phyloP scores from a whole-genome alignment of 768 basidiomycete genomes.

The Lactarius hatsudake region DNA sequence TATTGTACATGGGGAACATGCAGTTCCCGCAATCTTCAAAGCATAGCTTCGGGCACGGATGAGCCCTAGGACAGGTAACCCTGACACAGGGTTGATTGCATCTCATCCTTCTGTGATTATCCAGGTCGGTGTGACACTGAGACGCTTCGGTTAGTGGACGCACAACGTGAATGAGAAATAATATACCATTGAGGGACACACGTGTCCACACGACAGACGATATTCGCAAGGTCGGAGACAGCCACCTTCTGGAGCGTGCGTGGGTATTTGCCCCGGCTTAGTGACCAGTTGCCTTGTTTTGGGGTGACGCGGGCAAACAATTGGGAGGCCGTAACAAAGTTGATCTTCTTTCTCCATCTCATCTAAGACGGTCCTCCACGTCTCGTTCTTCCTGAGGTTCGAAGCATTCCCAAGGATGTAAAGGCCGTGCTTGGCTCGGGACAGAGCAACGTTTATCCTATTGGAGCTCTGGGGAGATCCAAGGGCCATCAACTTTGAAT shows the following conservation, averaged over 20 bases:
- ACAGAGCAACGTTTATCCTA: conserved; percentile 57
- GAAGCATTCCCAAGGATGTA: conserved; percentile 69
- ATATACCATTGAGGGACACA: conserved; percentile 32
- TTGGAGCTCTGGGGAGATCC: conserved; percentile 33
- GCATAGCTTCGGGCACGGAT: conserved; percentile 34
- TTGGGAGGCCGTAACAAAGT: conserved; percentile 13
- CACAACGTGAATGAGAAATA: neutral
- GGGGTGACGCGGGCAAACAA: conserved; percentile 26
- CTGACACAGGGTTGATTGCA: conserved; percentile 31
- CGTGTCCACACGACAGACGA: conserved; percentile 34
- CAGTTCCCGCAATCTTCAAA: conserved; percentile 33
- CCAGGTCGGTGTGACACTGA: conserved; percentile 30
- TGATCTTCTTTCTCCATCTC: conserved; percentile 48
- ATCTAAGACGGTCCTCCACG: conserved; percentile 60
- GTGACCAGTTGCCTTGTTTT: neutral
- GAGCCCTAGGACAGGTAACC: conserved; percentile 27
- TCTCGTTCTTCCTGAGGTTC: conserved; percentile 49
- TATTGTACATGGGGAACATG: conserved; percentile 28
- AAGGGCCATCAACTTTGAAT: conserved; percentile 34
- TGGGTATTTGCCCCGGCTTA: conserved; percentile 21
- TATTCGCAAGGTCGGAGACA: conserved; percentile 34
- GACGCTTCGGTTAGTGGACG: neutral
- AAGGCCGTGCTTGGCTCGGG: conserved; percentile 70
- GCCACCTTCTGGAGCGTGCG: conserved; percentile 31
- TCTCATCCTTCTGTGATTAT: conserved; percentile 28